Base-by-base conservation (phyloP, 306 rosid genomes). In the Cicer arietinum region DNA sequence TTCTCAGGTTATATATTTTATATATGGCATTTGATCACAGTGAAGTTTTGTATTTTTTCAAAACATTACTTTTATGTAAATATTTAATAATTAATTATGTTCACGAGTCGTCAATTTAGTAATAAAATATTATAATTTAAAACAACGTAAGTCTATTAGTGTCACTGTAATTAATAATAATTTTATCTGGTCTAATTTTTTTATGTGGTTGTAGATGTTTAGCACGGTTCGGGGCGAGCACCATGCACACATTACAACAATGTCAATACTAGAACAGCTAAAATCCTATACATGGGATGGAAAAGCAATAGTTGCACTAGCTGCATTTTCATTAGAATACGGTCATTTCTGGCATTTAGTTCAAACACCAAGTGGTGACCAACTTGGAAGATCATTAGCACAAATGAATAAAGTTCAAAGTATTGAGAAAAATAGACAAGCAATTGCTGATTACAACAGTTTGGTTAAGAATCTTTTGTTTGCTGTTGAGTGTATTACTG, bases 281-380 rank as follows among this genome's bases (percentile, higher is more conserved):
- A 85, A 85, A 46, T 65, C 43, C 7, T 88, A 86, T 78, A 20
- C 83, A 0, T 90, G 98, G 94, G 93, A 85, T 22, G 89, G 91
- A 11, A 93, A 90, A 77, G 89, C 91, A 16, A 91, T 91, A 41
- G 2, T 84, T 1, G 63, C 50, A 8, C 62, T 84, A 0, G 85
- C 85, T 40, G 85, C 88, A 5, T 81, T 84, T 57, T 67, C 83
- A 8, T 9, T 81, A 12, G 85, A 84, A 7, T 81, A 77, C 57
- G 88, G 85, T 7, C 74, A 70, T 48, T 84, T 84, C 68, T 81
- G 77, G 64, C 88, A 77, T 25, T 81, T 84, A 1, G 77, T 67
- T 0, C 80, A 73, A 57, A 59, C 67, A 69, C 82, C 78, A 8
- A 37, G 40, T 1, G 80, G 61, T 10, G 88, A 84, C 45, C 30